Evolutionary conservation across 75 land plant genomes (phyloP), one percentile per base, ranked within the genome.

Genomic region (Pinus taeda): DNA sequence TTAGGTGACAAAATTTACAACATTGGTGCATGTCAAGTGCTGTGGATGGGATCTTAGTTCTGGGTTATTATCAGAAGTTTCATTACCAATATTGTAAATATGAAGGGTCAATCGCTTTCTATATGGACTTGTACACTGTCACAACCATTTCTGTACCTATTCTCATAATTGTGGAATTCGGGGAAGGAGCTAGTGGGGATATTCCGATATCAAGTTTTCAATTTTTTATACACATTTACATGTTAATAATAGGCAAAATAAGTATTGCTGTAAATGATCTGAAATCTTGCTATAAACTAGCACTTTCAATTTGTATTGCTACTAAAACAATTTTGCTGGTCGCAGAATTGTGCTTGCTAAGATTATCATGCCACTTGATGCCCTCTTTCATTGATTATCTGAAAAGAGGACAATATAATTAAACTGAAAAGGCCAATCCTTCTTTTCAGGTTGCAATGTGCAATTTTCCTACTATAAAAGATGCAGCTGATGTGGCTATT

Each of bases 401-500:
- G 55, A 18, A n/a, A 37, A 37, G 14, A 69, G 24, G 22, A 21
- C 17, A 67, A 18, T 42, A 42, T 20, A 20, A n/a, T 42, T 42
- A n/a, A 39, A 3, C 1, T 65, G 49, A 45, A 69, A 36, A 60
- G 26, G 30, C 58, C 14, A 8, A 18, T 71, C 75, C 18, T 79
- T 57, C 2, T 73, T 73, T 81, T 20, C 86, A 97, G 99, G 99
- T 97, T 53, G 99, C 99, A 49, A 91, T 95, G 91, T 97, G 99
- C 83, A 95, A 87, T 76, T 95, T 97, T 67, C 96, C 89, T 53
- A 79, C 90, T 39, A 76, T 97, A 15, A 93, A 90, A 75, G 96
- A 97, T 87, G 99, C 99, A 71, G 99, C 99, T 82, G 93, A 90
- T 91, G 98, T 93, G 60, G 96, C 98, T 30, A 97, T 97, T 75